Conservation (phyloP, 495 filamentous ascomycete genomes). For the Podospora didyma region DNA sequence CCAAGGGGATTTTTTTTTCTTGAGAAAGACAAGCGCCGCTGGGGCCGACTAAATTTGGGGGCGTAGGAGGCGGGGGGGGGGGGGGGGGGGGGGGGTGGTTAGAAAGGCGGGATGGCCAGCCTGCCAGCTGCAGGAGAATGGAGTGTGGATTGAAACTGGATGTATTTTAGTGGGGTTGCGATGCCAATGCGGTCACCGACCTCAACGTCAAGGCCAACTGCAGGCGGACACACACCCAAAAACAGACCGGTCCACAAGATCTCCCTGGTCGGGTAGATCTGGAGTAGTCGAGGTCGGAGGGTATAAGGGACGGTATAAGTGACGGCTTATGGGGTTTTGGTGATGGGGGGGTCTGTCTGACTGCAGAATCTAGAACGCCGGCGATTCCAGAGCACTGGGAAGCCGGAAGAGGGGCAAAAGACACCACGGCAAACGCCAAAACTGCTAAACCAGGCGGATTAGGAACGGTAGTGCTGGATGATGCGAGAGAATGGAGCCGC, state of each 20-base stretch:
- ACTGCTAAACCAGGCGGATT: not conserved
- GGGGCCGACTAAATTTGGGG: not conserved
- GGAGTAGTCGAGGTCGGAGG: not conserved
- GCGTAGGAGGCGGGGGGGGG: not conserved
- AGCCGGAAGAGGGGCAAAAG: not conserved
- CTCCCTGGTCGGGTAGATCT: not conserved
- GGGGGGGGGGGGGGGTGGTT: too few relatives aligned
- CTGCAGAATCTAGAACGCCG: not conserved
- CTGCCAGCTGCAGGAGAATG: not conserved
- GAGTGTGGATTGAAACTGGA: not conserved
- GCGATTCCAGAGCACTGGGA: not conserved
- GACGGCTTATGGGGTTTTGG: too few relatives aligned
- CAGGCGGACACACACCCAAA: too few relatives aligned
- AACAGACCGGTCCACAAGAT: too few relatives aligned
- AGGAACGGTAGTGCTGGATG: not conserved
- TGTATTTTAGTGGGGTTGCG: not conserved
- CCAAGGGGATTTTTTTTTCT: not conserved
- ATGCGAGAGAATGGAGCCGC: not conserved
- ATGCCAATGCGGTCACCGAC: not conserved
- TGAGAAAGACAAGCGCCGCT: not conserved
- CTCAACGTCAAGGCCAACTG: too few relatives aligned
- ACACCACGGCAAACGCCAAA: not conserved
- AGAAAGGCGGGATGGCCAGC: not conserved
- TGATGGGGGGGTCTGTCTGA: not conserved
- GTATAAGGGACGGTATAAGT: not conserved